Conservation (phyloP, 148 eudicot genomes). For the Chenopodium formosanum region DNA sequence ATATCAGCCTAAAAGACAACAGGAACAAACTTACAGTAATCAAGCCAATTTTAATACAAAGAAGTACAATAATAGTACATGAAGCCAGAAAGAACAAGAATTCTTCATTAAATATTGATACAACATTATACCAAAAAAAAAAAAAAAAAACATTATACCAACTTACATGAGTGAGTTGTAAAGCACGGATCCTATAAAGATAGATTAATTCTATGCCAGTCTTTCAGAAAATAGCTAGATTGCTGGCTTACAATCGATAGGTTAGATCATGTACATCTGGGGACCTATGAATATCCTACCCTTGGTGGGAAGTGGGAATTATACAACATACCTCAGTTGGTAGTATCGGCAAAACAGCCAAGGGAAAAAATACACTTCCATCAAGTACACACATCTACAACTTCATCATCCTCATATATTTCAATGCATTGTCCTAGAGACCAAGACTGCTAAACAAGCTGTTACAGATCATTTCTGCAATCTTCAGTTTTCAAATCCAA, state of each 20-base stretch:
- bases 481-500: neutral
- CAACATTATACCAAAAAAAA: neutral
- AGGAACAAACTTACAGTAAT: neutral
- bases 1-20: too few relatives aligned
- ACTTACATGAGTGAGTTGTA: neutral
- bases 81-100: neutral
- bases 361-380: neutral
- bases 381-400: neutral
- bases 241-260: neutral
- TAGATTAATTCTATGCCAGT: neutral
- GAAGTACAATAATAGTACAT: neutral
- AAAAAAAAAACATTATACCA: neutral
- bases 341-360: neutral
- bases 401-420: neutral
- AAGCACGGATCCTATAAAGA: neutral
- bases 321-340: neutral
- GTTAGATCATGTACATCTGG: too few relatives aligned
- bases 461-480: neutral
- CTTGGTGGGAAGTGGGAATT: too few relatives aligned
- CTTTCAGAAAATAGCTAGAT: neutral
- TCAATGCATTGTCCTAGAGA: neutral
- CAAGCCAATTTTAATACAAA: neutral
- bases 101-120: neutral
- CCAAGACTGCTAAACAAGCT: neutral
- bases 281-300: too few relatives aligned